A percentile compares a stretch with the other conserved stretches of the same genome.
phyloP scores from a whole-genome alignment of 805 yeast genomes.

The Metschnikowia reukaufii region DNA sequence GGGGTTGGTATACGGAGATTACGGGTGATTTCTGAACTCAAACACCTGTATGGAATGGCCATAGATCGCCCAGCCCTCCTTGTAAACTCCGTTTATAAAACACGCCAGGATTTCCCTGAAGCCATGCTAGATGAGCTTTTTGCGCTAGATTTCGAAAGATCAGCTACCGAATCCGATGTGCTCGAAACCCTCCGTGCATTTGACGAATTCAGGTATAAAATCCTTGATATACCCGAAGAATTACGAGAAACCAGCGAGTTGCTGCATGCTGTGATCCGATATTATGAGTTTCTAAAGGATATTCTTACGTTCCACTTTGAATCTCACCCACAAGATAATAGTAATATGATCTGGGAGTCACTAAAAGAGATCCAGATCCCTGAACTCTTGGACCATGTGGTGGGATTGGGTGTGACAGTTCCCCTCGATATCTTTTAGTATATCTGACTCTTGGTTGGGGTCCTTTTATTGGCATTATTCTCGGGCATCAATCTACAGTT shows the following conservation, averaged over 20 bases:
- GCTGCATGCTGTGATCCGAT: conserved; percentile 4
- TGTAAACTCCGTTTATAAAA: conserved; percentile 7
- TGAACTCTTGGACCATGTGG: conserved; percentile 17
- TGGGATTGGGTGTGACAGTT: conserved; percentile 17
- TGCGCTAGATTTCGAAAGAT: background rate
- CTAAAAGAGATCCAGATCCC: conserved; percentile 17
- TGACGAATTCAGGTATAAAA: conserved; percentile 7
- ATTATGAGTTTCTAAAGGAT: conserved; percentile 4
- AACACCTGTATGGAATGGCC: conserved; percentile 1
- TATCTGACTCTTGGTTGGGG: background rate
- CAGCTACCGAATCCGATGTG: conserved; percentile 4
- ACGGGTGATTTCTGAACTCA: conserved; percentile 4
- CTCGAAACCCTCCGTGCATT: conserved; percentile 10
- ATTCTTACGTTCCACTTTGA: conserved; percentile 4
- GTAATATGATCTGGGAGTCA: conserved; percentile 14
- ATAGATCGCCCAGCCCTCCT: conserved; percentile 7
- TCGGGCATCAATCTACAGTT: no score
- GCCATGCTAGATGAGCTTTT: background rate
- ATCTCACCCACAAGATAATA: conserved; percentile 1
- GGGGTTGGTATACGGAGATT: conserved; percentile 1
- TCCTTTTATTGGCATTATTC: background rate
- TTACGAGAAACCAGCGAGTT: conserved; percentile 9
- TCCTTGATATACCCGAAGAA: conserved; percentile 8
- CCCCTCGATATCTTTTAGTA: conserved; percentile 13
- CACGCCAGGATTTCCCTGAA: background rate